Conservation (phyloP, 768 basidiomycete genomes). For the Exsudoporus frostii region DNA sequence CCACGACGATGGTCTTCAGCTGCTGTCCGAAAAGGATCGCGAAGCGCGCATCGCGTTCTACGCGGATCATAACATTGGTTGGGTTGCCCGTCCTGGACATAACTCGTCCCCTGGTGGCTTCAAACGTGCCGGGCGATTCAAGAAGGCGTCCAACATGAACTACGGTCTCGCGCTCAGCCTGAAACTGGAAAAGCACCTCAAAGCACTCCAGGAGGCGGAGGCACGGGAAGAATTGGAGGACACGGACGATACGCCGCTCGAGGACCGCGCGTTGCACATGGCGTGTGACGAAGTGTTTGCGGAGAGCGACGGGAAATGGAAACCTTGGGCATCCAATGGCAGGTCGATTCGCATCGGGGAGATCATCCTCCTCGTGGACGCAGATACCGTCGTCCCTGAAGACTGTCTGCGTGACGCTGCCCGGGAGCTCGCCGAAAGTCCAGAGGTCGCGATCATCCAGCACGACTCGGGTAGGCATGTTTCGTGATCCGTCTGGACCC, state of each 20-base stretch:
- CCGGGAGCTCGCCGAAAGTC: slow-evolving; percentile 64
- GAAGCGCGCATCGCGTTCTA: slow-evolving; percentile 52
- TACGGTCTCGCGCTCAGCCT: slow-evolving; percentile 54
- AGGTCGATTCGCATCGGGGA: slow-evolving; percentile 75
- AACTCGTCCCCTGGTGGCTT: slow-evolving; percentile 17
- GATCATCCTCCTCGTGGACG: slow-evolving; percentile 79
- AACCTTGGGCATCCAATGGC: slow-evolving; percentile 76
- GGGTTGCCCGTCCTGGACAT: slow-evolving; percentile 57
- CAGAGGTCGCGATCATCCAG: slow-evolving; percentile 78
- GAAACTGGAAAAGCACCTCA: slow-evolving; percentile 34
- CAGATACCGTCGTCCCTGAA: slow-evolving; percentile 86
- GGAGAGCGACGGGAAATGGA: slow-evolving; percentile 55
- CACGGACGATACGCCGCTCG: slow-evolving; percentile 46
- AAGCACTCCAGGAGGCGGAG: slow-evolving; percentile 42
- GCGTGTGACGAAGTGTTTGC: slow-evolving; percentile 72
- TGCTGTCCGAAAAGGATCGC: slow-evolving; percentile 44
- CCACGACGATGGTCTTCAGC: slow-evolving; percentile 61
- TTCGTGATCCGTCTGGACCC: neutral
- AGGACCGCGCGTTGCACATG: slow-evolving; percentile 68
- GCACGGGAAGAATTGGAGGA: slow-evolving; percentile 34
- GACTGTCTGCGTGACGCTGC: slow-evolving; percentile 92
- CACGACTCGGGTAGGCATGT: slow-evolving; percentile 71
- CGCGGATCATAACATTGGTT: slow-evolving; percentile 55
- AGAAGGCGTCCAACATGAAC: slow-evolving; percentile 93
- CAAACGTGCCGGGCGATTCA: slow-evolving; percentile 74